Conservation (phyloP, 2,329 filamentous ascomycete species). For the Aureobasidium vineae region DNA sequence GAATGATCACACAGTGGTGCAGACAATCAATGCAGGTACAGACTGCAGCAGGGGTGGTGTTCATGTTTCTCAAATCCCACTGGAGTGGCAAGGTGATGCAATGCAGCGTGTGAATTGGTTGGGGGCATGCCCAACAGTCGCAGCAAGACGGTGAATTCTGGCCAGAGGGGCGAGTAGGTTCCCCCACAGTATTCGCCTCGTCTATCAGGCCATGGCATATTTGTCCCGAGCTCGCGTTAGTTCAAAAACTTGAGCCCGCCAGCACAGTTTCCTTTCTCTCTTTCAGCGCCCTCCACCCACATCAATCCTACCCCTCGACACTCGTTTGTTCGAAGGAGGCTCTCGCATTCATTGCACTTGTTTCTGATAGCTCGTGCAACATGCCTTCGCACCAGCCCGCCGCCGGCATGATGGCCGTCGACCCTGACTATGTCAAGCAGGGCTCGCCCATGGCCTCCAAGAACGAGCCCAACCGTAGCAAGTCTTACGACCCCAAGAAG, state of each 20-base stretch:
- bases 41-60: slow-evolving; percentile 5
- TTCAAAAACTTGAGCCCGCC: slow-evolving; percentile 24
- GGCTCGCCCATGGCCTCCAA: slow-evolving; percentile 50
- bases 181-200: slow-evolving; percentile 24
- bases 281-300: slow-evolving; percentile 12
- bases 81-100: slow-evolving; percentile 23
- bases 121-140: slow-evolving; percentile 21
- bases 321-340: slow-evolving; percentile 26
- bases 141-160: slow-evolving; percentile 13
- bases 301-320: slow-evolving; percentile 22
- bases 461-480: slow-evolving; percentile 52
- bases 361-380: slow-evolving; percentile 27
- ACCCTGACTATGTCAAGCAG: slow-evolving; percentile 48
- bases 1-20: neutral
- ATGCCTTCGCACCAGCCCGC: slow-evolving; percentile 56
- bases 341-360: slow-evolving; percentile 13
- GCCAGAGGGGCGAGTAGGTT: neutral
- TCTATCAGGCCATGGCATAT: slow-evolving; percentile 22
- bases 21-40: slow-evolving; percentile 22
- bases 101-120: slow-evolving; percentile 18
- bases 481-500: slow-evolving; percentile 63
- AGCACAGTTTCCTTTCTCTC: slow-evolving; percentile 16
- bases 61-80: neutral
- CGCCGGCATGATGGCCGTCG: slow-evolving; percentile 49
- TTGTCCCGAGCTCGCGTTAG: slow-evolving; percentile 17